Conservation (phyloP, 352 stramenopile genomes). For the Phytophthora crassamura region DNA sequence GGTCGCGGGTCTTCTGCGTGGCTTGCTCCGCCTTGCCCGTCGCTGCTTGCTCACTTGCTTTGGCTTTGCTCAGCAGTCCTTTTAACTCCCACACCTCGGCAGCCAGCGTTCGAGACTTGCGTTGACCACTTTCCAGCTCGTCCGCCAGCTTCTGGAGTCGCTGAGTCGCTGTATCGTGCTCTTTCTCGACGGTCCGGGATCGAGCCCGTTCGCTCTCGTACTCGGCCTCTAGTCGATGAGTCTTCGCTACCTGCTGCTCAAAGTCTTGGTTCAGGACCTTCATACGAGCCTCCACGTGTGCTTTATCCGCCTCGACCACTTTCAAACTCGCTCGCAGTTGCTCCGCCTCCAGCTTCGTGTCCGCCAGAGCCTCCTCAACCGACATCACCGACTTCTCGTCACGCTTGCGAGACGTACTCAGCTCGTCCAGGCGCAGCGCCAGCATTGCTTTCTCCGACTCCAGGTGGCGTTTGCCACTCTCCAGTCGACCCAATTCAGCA, state of each 20-base stretch:
- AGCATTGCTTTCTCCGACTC: constrained; percentile 43
- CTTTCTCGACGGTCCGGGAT: constrained; percentile 43
- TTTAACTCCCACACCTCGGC: constrained; percentile 44
- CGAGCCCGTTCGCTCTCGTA: constrained; percentile 37
- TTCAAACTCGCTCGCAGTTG: constrained; percentile 49
- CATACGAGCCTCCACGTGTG: constrained; percentile 37
- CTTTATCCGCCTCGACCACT: constrained; percentile 47
- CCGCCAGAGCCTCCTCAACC: constrained; percentile 26
- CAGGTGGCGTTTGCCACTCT: constrained; percentile 49
- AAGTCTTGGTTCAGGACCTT: constrained; percentile 42
- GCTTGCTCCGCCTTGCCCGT: constrained; percentile 41
- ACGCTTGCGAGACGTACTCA: constrained; percentile 25
- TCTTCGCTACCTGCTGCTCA: constrained; percentile 31
- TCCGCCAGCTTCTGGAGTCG: constrained; percentile 40
- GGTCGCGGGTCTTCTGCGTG: constrained; percentile 33
- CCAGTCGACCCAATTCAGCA: constrained; percentile 29
- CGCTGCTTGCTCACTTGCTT: constrained; percentile 49
- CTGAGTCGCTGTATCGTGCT: constrained; percentile 36
- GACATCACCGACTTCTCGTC: constrained; percentile 28
- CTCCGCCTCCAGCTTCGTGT: constrained; percentile 61
- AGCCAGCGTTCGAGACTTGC: constrained; percentile 31
- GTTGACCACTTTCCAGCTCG: constrained; percentile 36
- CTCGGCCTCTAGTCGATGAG: constrained; percentile 39
- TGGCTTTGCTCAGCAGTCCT: constrained; percentile 42
- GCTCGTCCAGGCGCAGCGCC: constrained; percentile 27